Conservation (phyloP, 169 alveolate species). For the Perkinsus olseni region DNA sequence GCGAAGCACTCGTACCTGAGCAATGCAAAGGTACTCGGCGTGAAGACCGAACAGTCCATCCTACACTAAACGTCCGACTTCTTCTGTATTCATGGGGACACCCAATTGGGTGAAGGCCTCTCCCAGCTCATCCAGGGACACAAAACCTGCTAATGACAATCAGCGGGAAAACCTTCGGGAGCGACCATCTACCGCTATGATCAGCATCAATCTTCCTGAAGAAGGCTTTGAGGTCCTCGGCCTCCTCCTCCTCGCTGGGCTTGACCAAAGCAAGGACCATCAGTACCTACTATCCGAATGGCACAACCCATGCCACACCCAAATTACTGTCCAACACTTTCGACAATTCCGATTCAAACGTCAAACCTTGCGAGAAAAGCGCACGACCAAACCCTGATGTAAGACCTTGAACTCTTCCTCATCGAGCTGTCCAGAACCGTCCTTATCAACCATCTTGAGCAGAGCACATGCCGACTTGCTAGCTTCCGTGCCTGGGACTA, state of each 20-base stretch:
- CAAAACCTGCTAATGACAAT: neutral
- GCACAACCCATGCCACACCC: too few species aligned
- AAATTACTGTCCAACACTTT: too few species aligned
- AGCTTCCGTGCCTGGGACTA: neutral
- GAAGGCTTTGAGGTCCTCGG: neutral
- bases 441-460: neutral
- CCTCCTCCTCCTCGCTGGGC: neutral
- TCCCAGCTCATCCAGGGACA: neutral
- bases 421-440: neutral
- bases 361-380: too few species aligned
- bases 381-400: too few species aligned
- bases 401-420: neutral
- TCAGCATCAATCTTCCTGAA: neutral
- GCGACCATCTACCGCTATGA: neutral
- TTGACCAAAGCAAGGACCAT: neutral
- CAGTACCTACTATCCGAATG: neutral
- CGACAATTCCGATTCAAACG: too few species aligned
- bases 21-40: too few species aligned
- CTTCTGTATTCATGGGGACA: neutral
- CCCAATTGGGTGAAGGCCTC: neutral
- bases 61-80: neutral
- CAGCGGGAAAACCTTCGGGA: neutral
- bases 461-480: neutral
- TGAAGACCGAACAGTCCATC: neutral
- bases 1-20: neutral